Evolutionary conservation across 257 asterid species (phyloP), one percentile per base, ranked within the genome.

Genomic region (Solanum piurae): DNA sequence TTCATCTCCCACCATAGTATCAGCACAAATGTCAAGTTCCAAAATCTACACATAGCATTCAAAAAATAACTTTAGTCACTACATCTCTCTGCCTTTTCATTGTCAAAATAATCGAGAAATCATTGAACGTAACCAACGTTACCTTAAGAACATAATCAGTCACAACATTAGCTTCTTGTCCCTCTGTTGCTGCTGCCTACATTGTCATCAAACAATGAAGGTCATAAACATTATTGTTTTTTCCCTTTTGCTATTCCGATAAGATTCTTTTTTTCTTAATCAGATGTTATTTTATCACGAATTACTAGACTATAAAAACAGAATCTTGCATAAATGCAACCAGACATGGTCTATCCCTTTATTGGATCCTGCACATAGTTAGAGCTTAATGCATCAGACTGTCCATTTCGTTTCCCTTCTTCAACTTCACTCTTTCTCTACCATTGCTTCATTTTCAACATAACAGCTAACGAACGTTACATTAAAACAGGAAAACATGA

Each of bases 1-100:
- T 69, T 86, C 91, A 72, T 91, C 91, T 62, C 93, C 93, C 12
- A 91, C 93, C 90, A 91, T 83, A 73, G 88, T 91, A 88, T 91
- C 93, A 11, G 93, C 91, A 62, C 93, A 91, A 44, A 87, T 25
- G 74, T 91, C 93, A 21, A 91, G 90, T 33, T 90, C 91, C 88
- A 91, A 87, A 20, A 91, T 87, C 90, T 89, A 84, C 60, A 66
- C 52, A 77, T 5, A 68, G 10, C 9, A 49, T 82, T 16, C 69
- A 1, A 6, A 82, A 16, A 44, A 42, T 29, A 33, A 82, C 85
- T 82, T 49, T 3, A 10, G 4, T 82, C 37, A 31, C 37, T 3
- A 29, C 29, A 49, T 82, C 12, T 18, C 69, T 52, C 69, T 5
- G 11, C 20, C 66, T 82, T 49, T 49, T 29, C 40, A 18, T 10